These are phyloP conservation scores for Candida methanosorbosa DNA, from an alignment of 805 yeast species.

Conservation along the genomic window DNA sequence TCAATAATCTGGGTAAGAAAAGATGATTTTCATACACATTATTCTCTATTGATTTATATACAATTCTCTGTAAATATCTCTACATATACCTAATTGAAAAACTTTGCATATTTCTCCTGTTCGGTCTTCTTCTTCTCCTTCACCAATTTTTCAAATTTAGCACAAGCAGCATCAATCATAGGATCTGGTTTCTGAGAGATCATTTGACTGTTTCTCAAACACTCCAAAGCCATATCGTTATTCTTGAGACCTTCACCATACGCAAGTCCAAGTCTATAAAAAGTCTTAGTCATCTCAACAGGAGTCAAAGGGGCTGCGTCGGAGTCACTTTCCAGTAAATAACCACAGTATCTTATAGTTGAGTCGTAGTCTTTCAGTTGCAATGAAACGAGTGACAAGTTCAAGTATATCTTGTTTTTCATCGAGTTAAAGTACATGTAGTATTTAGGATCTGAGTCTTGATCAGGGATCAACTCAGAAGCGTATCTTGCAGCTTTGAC, in stretches of 20 bases:
- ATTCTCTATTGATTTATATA: neutral
- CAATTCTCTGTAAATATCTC: neutral
- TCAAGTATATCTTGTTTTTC: slow-evolving; percentile 43
- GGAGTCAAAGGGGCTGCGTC: slow-evolving; percentile 11
- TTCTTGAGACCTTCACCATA: slow-evolving; percentile 33
- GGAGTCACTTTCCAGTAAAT: slow-evolving; percentile 41
- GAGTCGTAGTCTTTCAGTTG: slow-evolving; percentile 40
- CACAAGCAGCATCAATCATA: slow-evolving; percentile 36
- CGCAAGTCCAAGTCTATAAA: slow-evolving; percentile 21
- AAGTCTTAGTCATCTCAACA: slow-evolving; percentile 17
- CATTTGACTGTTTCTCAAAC: slow-evolving; percentile 4
- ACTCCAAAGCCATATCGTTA: slow-evolving; percentile 37
- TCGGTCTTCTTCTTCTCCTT: slow-evolving; percentile 39
- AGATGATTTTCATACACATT: neutral
- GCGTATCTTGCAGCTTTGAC: slow-evolving; percentile 58
- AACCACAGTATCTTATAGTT: slow-evolving; percentile 46
- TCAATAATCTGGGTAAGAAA: neutral
- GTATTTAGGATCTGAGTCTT: slow-evolving; percentile 49
- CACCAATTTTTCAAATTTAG: slow-evolving; percentile 29
- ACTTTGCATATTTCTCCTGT: slow-evolving; percentile 51
- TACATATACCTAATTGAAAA: slow-evolving; percentile 29
- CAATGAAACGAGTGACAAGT: slow-evolving; percentile 47
- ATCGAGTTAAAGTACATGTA: slow-evolving; percentile 39
- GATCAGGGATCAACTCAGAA: slow-evolving; percentile 66
- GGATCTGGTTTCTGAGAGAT: slow-evolving; percentile 38